Base-by-base conservation (phyloP, 805 yeast genomes). In the Kregervanrija pseudodelftensis region DNA sequence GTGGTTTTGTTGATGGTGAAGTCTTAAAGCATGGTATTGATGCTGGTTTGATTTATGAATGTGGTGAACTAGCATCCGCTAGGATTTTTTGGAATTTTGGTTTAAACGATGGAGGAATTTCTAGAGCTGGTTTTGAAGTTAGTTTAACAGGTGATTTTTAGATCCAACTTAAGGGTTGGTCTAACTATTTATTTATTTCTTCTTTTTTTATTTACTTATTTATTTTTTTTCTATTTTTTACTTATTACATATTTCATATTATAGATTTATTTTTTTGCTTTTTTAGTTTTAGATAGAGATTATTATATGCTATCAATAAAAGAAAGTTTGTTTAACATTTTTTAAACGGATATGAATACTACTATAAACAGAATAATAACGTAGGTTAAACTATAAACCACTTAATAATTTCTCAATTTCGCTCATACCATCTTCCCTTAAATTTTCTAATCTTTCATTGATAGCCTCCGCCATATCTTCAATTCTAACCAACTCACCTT, bases 401-500 rank as follows among this genome's bases (percentile, higher is more conserved):
- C 66, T 76, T 42, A 84, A 64, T 57, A 84, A 67, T 62, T 84
- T 78, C 32, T 86, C 72, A 40, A 84, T 74, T 48, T 77, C 82
- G 51, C 79, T 79, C 47, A 82, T 58, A 37, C 87, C 88, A 49
- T 72, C 80, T 39, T 64, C 59, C 42, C 72, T 68, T 39, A 66
- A 49, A 1, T 53, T 50, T 2, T 56, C 53, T 47, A 77, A 63
- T 52, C 68, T 69, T 32, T 49, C 49, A 44, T 65, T 55, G 33
- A 77, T 78, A 46, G 66, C 70, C 5, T 56, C 63, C 31, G 84
- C 79, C 39, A 90, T 67, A 36, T 84, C 77, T 2, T 69, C 78
- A n/a, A 78, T 65, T 40, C 73, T 70, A 33, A 91, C 74, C 42
- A 89, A 69, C 53, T 79, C 90, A 50, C 99, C 99, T 58, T 89